Base-by-base conservation (phyloP, 2,329 filamentous ascomycete species). In the Trichoderma harzianum region DNA sequence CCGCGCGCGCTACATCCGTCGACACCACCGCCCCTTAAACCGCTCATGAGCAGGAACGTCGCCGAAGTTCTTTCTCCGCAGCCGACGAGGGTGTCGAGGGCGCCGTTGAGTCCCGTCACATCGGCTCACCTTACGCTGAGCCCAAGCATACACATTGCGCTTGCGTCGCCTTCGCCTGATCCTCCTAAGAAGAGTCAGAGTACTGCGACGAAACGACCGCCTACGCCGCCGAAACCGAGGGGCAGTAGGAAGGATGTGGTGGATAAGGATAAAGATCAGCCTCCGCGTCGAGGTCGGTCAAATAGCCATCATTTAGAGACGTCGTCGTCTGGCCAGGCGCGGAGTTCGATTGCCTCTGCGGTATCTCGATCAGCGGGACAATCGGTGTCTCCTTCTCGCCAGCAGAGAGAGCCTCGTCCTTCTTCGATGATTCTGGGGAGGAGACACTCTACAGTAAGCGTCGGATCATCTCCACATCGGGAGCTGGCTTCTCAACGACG, bases 221-320 rank as follows among this genome's bases (percentile, higher is more conserved):
- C 83, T 1, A 80, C 80, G 18, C 82, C 82, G 1, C 82, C 82
- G 3, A 77, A 82, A 55, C 80, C 80, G 11, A 76, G 81, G 3
- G 79, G 78, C 3, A 76, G 76, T 34, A 75, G 74, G 21, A 66
- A 60, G 12, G 77, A 75, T 21, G 67, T 3, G 18, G 7, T 62
- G 43, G 58, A 60, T 39, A 34, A 43, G 18, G 57, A 16, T 36
- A 21, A 60, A 21, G 63, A 55, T 12, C 39, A 53, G 16, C 28
- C 43, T 57, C 10, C n/a, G 7, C 47, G 43, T 43, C 47, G 68
- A 10, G 68, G 72, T 3, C 71, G 74, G 16, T 68, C 67, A 28
- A 63, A 70, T 30, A 72, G 72, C 32, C 24, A 58, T n/a, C 61
- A 75, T 57, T 74, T 73, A 28, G 69, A 67, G 43, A 32, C 51